Conservation (phyloP, 2,329 filamentous ascomycete species). For the Incumbomyces lentus region DNA sequence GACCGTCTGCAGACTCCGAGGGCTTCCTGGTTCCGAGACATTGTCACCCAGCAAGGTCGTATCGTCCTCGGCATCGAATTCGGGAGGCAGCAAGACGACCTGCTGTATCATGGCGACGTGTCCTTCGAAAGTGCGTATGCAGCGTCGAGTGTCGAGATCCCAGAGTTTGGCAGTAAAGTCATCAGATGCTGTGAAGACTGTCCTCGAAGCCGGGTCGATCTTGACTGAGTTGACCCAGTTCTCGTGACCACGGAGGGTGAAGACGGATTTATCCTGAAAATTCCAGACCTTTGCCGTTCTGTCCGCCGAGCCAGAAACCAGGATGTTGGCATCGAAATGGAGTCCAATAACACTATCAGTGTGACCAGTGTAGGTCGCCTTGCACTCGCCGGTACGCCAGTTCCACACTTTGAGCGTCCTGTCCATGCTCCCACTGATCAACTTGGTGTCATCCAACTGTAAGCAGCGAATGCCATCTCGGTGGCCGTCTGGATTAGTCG, state of each 20-base stretch:
- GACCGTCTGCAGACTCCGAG: constrained; percentile 11
- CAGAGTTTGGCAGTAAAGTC: constrained; percentile 85
- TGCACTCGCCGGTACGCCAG: constrained; percentile 79
- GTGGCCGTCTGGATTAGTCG: constrained; percentile 39
- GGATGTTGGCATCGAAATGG: constrained; percentile 72
- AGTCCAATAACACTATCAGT: constrained; percentile 73
- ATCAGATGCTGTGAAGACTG: constrained; percentile 85
- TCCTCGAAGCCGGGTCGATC: constrained; percentile 70
- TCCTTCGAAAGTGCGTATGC: constrained; percentile 68
- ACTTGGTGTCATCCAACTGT: constrained; percentile 83
- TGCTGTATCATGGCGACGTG: constrained; percentile 96
- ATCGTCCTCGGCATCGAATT: constrained; percentile 75
- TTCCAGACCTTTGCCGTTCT: constrained; percentile 88
- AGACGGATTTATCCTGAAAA: constrained; percentile 72
- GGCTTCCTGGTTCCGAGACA: constrained; percentile 14
- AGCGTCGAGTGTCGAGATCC: constrained; percentile 77
- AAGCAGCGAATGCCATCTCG: constrained; percentile 73
- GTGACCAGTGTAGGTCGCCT: constrained; percentile 72
- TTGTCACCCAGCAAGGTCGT: constrained; percentile 8
- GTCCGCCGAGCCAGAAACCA: constrained; percentile 85
- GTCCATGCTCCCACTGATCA: constrained; percentile 85
- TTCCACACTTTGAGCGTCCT: constrained; percentile 90
- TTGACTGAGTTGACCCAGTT: constrained; percentile 98
- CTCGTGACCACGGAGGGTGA: constrained; percentile 67
- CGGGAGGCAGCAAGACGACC: constrained; percentile 68